Evolutionary conservation across 805 yeast genomes (phyloP).

Genomic region (Groenewaldozyma tartarivorans): DNA sequence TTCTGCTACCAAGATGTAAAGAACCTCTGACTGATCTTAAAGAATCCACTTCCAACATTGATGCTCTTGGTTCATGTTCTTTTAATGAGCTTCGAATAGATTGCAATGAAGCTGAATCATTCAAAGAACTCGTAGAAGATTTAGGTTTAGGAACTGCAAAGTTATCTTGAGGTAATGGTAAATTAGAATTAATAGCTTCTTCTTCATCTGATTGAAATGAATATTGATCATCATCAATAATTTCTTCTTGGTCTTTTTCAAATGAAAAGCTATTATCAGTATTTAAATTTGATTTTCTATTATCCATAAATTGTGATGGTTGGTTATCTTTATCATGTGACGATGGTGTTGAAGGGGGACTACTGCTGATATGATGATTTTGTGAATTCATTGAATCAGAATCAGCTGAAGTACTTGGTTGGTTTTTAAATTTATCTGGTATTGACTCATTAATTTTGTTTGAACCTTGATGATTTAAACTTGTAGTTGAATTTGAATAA

Average conservation of each 20-base stretch:
- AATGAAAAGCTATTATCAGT: neutral
- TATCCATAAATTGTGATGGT: neutral
- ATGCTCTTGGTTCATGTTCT: neutral
- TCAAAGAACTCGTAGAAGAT: neutral
- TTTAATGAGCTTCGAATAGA: neutral
- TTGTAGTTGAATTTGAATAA: neutral
- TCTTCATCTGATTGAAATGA: neutral
- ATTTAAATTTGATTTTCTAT: neutral
- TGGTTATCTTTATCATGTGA: neutral
- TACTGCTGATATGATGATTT: neutral
- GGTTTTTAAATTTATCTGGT: no score
- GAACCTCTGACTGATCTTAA: neutral
- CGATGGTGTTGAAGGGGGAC: neutral
- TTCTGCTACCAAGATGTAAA: neutral
- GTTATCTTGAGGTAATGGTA: neutral
- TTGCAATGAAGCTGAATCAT: neutral
- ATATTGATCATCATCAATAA: neutral
- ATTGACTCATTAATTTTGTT: no score
- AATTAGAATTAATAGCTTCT: neutral
- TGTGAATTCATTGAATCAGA: neutral
- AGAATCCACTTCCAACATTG: neutral
- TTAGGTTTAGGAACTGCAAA: neutral
- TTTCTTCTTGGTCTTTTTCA: slow-evolving; percentile 1
- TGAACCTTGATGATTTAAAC: neutral
- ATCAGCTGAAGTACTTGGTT: neutral